Base-by-base conservation (phyloP, 495 filamentous ascomycete species). In the Aspergillus homomorphus region DNA sequence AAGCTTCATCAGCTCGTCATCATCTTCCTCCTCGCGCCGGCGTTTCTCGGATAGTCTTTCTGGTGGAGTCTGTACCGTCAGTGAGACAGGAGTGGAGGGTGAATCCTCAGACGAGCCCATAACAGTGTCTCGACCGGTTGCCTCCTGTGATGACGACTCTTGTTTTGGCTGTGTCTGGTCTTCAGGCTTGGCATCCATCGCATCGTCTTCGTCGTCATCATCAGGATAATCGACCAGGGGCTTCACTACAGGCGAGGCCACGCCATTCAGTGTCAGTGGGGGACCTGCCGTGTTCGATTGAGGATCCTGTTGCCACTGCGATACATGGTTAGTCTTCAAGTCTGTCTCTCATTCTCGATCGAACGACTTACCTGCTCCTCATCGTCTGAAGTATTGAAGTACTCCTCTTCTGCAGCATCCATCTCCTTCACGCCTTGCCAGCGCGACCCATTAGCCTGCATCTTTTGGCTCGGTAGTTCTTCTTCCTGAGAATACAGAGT, bases 21-120 rank as follows among this genome's bases (percentile, higher is more conserved):
- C 84, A 54, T 96, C 92, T 44, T 92, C 89, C 61, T 96, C 91
- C 63, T 96, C 92, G 42, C 94, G 82, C 45, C 94, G 81, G 56
- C 94, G 89, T 68, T 96, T 96, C 72, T 96, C 92, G 0, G 91
- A 85, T n/a, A 96, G 64, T 54, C 89, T 79, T 66, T 95, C 91
- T 0, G 86, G 89, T 5, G 83, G 75, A 41, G 65, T 78, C 57
- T 72, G 76, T 33, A 64, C 69, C 15, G 65, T 60, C 26, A 69
- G 53, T 51, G 69, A 69, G 45, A 70, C 24, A 30, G 73, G 59
- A 9, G 71, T 67, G 53, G 71, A 67, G 22, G 71, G 60, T 58
- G 62, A 44, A 33, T 71, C 68, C 6, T 66, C 54, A 1, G 60
- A 16, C n/a, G 66, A n/a, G 48, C 69, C 63, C 21, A 57, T 51